Base-by-base conservation (phyloP, 257 asterid species). In the Vinca minor region DNA sequence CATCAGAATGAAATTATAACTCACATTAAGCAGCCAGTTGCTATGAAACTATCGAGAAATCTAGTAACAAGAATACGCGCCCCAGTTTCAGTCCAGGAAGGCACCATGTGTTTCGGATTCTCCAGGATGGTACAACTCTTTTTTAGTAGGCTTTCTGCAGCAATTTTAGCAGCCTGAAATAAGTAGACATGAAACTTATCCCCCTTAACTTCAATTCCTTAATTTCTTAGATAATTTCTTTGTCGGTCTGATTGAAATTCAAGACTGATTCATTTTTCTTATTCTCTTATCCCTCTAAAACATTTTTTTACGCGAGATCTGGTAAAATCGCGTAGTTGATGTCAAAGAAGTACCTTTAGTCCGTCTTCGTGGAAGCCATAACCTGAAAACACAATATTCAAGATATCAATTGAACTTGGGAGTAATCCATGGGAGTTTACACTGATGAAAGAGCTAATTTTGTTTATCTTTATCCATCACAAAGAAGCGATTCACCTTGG, bases 331-430 rank as follows among this genome's bases (percentile, higher is more conserved):
- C 14, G n/a, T n/a, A n/a, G n/a, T n/a, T n/a, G n/a, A n/a, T n/a
- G n/a, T n/a, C n/a, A n/a, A n/a, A n/a, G 7, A 56, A 50, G 28
- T 78, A 89, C 96, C 96, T 89, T 79, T 29, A 89, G 49, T 69
- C 95, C 91, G 63, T 84, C 91, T 80, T 89, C 96, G 45, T 77
- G 91, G 65, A 89, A 89, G 28, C 93, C 90, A 81, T 86, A 86
- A 35, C 91, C 96, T 89, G 80, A 47, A n/a, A 68, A 54, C n/a
- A 20, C 0, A 5, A n/a, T 5, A 60, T 20, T 20, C 18, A 31
- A 15, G 56, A 45, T 6, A 45, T 62, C 34, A 17, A 52, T 15
- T n/a, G n/a, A n/a, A n/a, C n/a, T n/a, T n/a, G n/a, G n/a, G n/a
- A n/a, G n/a, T n/a, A n/a, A n/a, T n/a, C n/a, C n/a, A n/a, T n/a